Percentiles rank a stretch among this genome's conserved stretches.
phyloP scores from a whole-genome alignment of 2,329 filamentous ascomycete species.

The Penicillium thymicola region DNA sequence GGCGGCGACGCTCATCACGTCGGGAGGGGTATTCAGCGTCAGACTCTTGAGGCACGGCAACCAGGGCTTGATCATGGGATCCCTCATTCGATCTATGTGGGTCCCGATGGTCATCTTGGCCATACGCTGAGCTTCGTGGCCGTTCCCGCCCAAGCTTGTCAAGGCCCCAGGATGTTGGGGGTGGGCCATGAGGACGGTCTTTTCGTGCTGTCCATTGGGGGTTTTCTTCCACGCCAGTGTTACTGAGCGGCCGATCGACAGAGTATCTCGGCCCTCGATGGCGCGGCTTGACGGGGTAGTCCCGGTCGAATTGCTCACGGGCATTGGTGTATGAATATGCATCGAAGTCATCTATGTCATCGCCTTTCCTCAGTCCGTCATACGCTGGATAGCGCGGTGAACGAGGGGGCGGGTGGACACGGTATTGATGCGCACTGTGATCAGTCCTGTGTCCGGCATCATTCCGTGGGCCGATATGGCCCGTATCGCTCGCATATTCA shows the following conservation, averaged over 20 bases:
- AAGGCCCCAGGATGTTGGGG: conserved; percentile 38
- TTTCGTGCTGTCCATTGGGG: conserved; percentile 26
- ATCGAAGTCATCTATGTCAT: conserved; percentile 42
- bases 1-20: conserved; percentile 44
- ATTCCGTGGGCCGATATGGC: conserved; percentile 26
- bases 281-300: conserved; percentile 40
- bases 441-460: conserved; percentile 19
- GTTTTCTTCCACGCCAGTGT: conserved; percentile 38
- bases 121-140: conserved; percentile 23
- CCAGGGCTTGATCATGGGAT: conserved; percentile 43
- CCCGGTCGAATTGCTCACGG: conserved; percentile 47
- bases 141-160: conserved; percentile 35
- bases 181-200: conserved; percentile 36
- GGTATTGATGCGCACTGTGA: conserved; percentile 21
- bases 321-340: conserved; percentile 49
- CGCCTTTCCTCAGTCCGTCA: conserved; percentile 30
- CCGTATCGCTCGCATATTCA: conserved; percentile 39
- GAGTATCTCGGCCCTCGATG: conserved; percentile 25
- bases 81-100: conserved; percentile 35
- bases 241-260: conserved; percentile 38
- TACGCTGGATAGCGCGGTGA: conserved; percentile 30
- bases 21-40: conserved; percentile 44
- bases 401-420: conserved; percentile 23
- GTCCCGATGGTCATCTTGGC: conserved; percentile 35
- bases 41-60: conserved; percentile 48